Evolutionary conservation across 1,284 basidiomycete species (phyloP), one percentile per base, ranked within the genome.

Genomic region (Tausonia pullulans): DNA sequence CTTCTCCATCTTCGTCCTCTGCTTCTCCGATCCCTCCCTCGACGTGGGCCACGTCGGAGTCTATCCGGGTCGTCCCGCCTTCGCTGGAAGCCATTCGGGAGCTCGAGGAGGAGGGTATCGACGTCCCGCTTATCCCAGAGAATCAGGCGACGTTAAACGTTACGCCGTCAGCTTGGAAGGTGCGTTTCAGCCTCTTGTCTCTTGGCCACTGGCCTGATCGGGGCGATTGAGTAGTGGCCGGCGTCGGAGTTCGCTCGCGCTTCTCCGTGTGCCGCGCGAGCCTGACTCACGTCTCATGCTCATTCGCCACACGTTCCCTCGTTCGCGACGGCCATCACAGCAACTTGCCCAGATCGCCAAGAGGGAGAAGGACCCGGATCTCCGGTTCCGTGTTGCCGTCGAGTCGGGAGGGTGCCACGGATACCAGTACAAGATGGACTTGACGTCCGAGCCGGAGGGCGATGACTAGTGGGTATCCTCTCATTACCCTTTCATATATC

Each of bases 391-490:
- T 67, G 80, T 95, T 70, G 78, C 84, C 0, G 88, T 95, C 40
- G 90, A 93, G 72, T 89, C 87, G 3, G 91, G 91, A 14, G 92
- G 91, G 49, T 94, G 91, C 71, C 90, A 95, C 71, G 91, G 91
- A 45, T 94, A 94, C 72, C 89, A 94, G 72, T 94, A 94, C 77
- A 91, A 89, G 73, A 83, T 95, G 80, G 84, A 86, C 66, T 80
- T 94, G 0, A 84, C 87, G 2, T 81, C 79, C 56, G 73, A 77
- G 40, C 80, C 80, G 6, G 76, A 80, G 60, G 77, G 78, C 5
- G 87, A 89, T 67, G 91, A 94, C 76, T 93, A 92, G 90, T 91
- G 73, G 72, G 86, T 77, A 6, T 63, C 16, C 66, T 44, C 14
- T 63, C 43, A 59, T 44, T 13, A 5, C 52, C 44, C 43, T 50